Base-by-base conservation (phyloP, 306 rosid species). In the Ceratonia siliqua region DNA sequence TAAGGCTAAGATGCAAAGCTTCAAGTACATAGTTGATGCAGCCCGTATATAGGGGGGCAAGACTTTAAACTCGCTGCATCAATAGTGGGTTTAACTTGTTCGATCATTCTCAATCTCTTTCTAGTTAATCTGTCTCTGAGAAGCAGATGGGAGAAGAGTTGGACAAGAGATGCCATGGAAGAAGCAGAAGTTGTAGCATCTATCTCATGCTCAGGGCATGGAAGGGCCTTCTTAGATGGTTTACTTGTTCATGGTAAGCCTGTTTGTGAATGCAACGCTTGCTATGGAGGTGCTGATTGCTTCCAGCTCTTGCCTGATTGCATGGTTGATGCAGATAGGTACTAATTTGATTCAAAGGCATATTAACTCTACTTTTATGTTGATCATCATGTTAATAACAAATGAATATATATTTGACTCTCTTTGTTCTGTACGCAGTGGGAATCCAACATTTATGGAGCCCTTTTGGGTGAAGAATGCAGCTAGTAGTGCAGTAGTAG, bases 391-490 rank as follows among this genome's bases (percentile, higher is more conserved):
- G n/a, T n/a, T n/a, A n/a, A n/a, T n/a, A n/a, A n/a, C n/a, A n/a
- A n/a, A n/a, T n/a, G n/a, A n/a, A n/a, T n/a, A n/a, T n/a, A n/a
- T n/a, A n/a, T n/a, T n/a, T n/a, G n/a, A n/a, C n/a, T n/a, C n/a
- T n/a, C n/a, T n/a, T n/a, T n/a, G n/a, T n/a, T n/a, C n/a, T n/a
- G n/a, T n/a, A n/a, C n/a, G 65, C 82, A 86, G 90, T 63, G 90
- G 90, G 2, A 81, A 83, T 76, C 90, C 90, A 2, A 75, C 50
- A 12, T 86, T 86, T 71, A 57, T 86, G 63, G 86, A 86, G 68
- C 90, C 88, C 0, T 86, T 78, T 30, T 86, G 90, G 90, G 36
- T 63, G 86, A 57, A 79, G 57, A 74, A 84, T 57, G 83, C 84
- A 72, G 82, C 56, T 1, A 59, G 68, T 0, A 86, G 90, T 72